Percentiles rank a stretch among this genome's conserved stretches.
Conservation (phyloP, 2,329 filamentous ascomycete species). For the Cadophora malorum region DNA sequence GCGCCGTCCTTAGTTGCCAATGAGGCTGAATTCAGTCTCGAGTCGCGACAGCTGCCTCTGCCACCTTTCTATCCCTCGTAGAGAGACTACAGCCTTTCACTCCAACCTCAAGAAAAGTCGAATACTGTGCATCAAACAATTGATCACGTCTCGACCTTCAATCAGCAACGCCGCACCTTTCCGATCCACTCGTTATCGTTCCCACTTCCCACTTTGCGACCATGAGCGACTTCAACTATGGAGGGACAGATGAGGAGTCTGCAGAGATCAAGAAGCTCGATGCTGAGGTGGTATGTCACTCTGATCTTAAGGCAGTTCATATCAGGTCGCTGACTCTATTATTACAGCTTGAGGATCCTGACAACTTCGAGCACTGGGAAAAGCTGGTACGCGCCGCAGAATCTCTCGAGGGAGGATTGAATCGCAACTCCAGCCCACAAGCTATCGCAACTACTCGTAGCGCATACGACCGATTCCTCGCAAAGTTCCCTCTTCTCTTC, state of each 20-base stretch:
- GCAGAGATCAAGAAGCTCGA: conserved; percentile 81
- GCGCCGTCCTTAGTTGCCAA: conserved; percentile 8
- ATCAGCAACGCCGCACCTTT: neutral
- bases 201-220: conserved; percentile 24
- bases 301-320: neutral
- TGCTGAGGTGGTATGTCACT: conserved; percentile 72
- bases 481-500: conserved; percentile 94
- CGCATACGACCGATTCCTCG: conserved; percentile 89
- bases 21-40: conserved; percentile 29
- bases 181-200: conserved; percentile 13
- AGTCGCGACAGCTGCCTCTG: conserved; percentile 11
- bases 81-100: neutral
- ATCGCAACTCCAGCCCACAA: conserved; percentile 94
- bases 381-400: conserved; percentile 86
- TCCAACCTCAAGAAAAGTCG: neutral
- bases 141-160: neutral
- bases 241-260: conserved; percentile 80
- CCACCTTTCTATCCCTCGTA: conserved; percentile 11
- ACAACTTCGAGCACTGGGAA: conserved; percentile 96
- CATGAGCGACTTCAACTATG: conserved; percentile 78
- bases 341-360: conserved; percentile 63
- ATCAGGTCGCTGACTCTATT: conserved; percentile 28
- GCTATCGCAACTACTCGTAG: conserved; percentile 87
- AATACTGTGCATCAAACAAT: neutral
- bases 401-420: conserved; percentile 87